phyloP scores from a whole-genome alignment of 179 eudicot genomes.

The Camellia oleifera region DNA sequence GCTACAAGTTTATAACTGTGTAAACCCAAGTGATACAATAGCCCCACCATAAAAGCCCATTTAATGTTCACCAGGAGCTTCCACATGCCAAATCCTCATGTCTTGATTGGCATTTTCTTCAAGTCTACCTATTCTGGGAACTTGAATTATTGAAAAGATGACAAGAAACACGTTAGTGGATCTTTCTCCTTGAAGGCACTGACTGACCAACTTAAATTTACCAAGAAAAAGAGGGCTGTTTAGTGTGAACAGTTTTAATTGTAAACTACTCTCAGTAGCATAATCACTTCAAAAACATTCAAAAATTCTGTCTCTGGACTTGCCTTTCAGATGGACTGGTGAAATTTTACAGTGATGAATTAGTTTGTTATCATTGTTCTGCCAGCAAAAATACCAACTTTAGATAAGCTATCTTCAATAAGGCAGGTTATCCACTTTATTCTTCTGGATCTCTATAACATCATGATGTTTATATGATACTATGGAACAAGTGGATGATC shows the following conservation, averaged over 20 bases:
- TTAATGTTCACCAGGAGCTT: neutral
- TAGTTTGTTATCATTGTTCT: neutral
- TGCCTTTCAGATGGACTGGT: neutral
- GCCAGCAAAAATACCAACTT: neutral
- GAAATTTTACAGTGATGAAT: neutral
- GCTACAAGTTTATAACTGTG: neutral
- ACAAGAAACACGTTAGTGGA: neutral
- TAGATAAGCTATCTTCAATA: neutral
- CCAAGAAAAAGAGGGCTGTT: neutral
- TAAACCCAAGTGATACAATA: neutral
- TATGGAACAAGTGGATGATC: neutral
- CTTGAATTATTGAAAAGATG: neutral
- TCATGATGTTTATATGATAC: neutral
- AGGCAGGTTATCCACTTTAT: conserved; percentile 6
- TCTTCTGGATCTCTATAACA: neutral
- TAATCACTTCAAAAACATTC: neutral
- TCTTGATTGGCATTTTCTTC: neutral
- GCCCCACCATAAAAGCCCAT: neutral
- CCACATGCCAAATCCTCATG: neutral
- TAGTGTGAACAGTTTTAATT: neutral
- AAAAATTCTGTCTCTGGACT: neutral
- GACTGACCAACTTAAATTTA: neutral
- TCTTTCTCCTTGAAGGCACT: neutral
- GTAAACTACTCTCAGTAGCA: neutral
- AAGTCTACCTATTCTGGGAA: neutral